A percentile compares a stretch with the other conserved stretches of the same genome.
These are phyloP conservation scores for Kingdonia uniflora DNA, from an alignment of 164 flowering plant genomes.

Conservation along the genomic window DNA sequence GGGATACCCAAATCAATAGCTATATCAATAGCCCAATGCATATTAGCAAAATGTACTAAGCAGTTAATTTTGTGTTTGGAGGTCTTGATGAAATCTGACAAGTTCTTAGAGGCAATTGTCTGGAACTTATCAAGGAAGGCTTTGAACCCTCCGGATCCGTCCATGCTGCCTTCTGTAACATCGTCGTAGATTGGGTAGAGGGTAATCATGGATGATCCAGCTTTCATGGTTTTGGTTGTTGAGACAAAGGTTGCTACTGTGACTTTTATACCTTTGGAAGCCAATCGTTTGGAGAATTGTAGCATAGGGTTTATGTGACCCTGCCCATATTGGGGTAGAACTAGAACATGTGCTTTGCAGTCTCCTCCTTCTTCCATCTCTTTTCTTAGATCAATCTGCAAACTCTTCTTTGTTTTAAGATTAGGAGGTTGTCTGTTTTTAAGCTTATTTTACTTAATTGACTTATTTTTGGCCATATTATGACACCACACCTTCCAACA, in stretches of 20 bases:
- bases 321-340: conserved; percentile 11
- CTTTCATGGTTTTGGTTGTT: conserved; percentile 7
- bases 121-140: conserved; percentile 5
- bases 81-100: conserved; percentile 3
- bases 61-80: conserved; percentile 6
- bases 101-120: conserved; percentile 2
- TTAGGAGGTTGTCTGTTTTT: too few relatives aligned
- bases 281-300: conserved; percentile 14
- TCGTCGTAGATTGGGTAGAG: conserved; percentile 11
- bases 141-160: not conserved
- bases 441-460: too few relatives aligned
- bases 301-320: conserved; percentile 20
- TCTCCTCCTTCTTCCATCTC: not conserved
- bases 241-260: conserved; percentile 9
- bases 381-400: too few relatives aligned
- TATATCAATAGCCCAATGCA: conserved; percentile 12
- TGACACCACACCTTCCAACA: too few relatives aligned
- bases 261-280: conserved; percentile 7
- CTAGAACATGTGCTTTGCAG: conserved; percentile 12
- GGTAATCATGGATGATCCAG: not conserved
- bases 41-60: conserved; percentile 11
- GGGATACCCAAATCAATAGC: conserved; percentile 8
- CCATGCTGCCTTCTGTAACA: not conserved
- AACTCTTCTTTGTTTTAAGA: too few relatives aligned
- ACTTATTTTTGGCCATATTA: too few relatives aligned